These are phyloP conservation scores for Saccharomyces hybrid DNA, from an alignment of 1,139 yeast genomes.

Conservation along the genomic window DNA sequence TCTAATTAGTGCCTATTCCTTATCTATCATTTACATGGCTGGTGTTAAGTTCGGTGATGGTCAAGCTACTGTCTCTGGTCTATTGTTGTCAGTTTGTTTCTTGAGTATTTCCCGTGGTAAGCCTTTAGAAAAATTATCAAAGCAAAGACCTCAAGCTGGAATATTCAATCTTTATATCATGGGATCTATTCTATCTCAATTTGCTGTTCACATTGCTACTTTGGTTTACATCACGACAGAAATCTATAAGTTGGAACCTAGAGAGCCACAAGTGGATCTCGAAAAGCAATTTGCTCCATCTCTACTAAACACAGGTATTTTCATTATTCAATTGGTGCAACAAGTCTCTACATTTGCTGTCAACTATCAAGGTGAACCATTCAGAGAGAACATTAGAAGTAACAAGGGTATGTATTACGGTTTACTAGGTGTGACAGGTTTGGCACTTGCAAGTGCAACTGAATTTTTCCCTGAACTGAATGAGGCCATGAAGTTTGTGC, in stretches of 20 bases:
- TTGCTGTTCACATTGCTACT: conserved; percentile 85
- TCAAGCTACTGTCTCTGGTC: conserved; percentile 90
- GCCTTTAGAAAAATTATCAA: conserved; percentile 81
- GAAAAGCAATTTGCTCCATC: conserved; percentile 88
- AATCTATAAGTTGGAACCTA: conserved; percentile 83
- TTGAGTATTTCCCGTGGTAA: conserved; percentile 91
- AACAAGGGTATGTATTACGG: conserved; percentile 98
- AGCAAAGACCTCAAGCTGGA: conserved; percentile 96
- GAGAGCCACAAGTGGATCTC: conserved; percentile 79
- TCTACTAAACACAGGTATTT: conserved; percentile 90
- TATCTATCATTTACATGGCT: conserved; percentile 88
- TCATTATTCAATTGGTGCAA: conserved; percentile 87
- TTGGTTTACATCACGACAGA: conserved; percentile 76
- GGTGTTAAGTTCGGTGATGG: conserved; percentile 98
- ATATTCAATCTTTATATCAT: conserved; percentile 89
- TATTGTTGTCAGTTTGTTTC: conserved; percentile 88
- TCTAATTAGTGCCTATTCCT: conserved; percentile 91
- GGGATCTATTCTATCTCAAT: conserved; percentile 97
- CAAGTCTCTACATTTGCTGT: conserved; percentile 98
- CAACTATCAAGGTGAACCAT: conserved; percentile 95
- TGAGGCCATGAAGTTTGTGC: conserved; percentile 85
- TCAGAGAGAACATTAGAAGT: conserved; percentile 82
- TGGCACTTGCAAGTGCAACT: conserved; percentile 87
- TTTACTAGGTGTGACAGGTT: conserved; percentile 77
- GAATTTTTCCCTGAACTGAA: conserved; percentile 93